Percentiles rank a stretch among this genome's conserved stretches.
phyloP scores from a whole-genome alignment of 83 land plant species.

The Picea abies region DNA sequence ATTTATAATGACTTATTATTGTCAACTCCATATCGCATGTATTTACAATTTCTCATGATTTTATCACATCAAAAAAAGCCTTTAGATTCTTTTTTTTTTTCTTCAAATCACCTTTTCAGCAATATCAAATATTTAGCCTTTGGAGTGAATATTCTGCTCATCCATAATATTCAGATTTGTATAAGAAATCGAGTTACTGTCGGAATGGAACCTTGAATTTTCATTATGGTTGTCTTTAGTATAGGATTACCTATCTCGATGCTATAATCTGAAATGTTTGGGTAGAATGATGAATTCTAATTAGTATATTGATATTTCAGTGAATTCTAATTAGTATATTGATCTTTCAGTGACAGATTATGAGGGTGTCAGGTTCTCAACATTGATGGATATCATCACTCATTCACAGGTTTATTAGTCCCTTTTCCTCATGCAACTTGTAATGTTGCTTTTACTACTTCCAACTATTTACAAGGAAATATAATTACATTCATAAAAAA shows the following conservation, averaged over 20 bases:
- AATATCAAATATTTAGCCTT: background rate
- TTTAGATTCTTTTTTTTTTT: background rate
- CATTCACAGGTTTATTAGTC: constrained; percentile 6
- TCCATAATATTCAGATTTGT: background rate
- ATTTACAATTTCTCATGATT: background rate
- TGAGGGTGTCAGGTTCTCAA: constrained; percentile 4
- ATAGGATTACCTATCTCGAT: background rate
- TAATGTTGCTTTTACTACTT: background rate
- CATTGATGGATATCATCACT: constrained; percentile 14
- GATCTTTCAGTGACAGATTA: constrained; percentile 12
- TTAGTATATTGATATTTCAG: constrained; percentile 4
- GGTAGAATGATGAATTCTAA: background rate
- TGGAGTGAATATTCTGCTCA: background rate
- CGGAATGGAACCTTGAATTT: background rate
- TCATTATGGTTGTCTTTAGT: background rate
- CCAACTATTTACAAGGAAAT: too few relatives aligned
- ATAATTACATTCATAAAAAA: background rate
- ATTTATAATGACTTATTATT: background rate
- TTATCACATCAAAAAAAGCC: background rate
- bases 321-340: background rate
- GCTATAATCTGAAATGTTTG: background rate
- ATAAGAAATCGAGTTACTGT: background rate
- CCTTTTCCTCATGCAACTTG: background rate
- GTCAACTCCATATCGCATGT: background rate
- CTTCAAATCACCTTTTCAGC: background rate